Percentiles rank a stretch among this genome's conserved stretches.
Conservation (phyloP, 2,329 filamentous ascomycete species). For the Fusarium penzigii region DNA sequence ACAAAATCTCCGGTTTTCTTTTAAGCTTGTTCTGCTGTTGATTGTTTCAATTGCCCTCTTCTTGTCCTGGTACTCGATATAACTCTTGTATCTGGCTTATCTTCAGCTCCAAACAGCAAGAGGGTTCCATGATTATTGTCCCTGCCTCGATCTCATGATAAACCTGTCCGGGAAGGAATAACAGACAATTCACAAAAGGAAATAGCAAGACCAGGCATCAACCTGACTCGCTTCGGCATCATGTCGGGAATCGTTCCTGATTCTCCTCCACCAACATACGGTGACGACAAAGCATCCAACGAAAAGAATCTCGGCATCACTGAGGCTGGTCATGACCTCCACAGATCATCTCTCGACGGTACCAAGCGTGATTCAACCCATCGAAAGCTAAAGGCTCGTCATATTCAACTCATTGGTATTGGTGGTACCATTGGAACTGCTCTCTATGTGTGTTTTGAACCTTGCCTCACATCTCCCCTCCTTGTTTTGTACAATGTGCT, state of each 20-base stretch:
- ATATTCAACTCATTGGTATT: slow-evolving; percentile 63
- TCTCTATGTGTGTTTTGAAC: slow-evolving; percentile 46
- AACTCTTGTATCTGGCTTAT: too few relatives aligned
- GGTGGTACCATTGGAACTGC: slow-evolving; percentile 66
- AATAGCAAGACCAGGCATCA: too few relatives aligned
- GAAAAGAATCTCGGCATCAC: not conserved
- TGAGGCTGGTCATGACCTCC: not conserved
- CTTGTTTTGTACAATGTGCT: slow-evolving; percentile 4
- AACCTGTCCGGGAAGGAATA: not conserved
- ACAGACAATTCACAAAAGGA: not conserved
- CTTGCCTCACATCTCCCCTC: not conserved
- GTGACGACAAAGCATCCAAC: not conserved
- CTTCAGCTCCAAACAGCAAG: too few relatives aligned
- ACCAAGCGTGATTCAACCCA: slow-evolving; percentile 39
- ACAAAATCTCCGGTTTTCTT: too few relatives aligned
- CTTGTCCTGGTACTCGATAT: too few relatives aligned
- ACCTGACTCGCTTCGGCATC: not conserved
- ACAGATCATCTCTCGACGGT: not conserved
- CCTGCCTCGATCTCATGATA: not conserved
- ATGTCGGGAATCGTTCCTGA: not conserved
- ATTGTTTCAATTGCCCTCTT: too few relatives aligned
- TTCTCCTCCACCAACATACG: not conserved
- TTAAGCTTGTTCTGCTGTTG: too few relatives aligned
- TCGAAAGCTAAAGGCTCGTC: slow-evolving; percentile 54
- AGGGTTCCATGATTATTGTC: too few relatives aligned